Percentiles rank a stretch among this genome's conserved stretches.
phyloP scores from a whole-genome alignment of 257 asterid species.

The Solanum sitiens region DNA sequence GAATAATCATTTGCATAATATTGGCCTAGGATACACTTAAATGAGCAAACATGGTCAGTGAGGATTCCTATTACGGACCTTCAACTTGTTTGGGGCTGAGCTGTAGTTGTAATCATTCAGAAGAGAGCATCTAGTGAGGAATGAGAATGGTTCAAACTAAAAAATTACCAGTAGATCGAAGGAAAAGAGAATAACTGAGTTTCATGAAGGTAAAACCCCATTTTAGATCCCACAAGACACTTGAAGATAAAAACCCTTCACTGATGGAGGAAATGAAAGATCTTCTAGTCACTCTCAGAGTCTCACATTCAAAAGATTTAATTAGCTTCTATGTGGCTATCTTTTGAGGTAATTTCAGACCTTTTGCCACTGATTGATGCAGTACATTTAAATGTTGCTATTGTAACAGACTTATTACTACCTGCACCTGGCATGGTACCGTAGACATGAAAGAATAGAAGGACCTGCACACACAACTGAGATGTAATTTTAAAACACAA shows the following conservation, averaged over 20 bases:
- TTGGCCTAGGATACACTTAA: background rate
- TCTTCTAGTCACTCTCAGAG: background rate
- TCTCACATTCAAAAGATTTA: background rate
- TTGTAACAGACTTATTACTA: background rate
- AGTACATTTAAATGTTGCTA: background rate
- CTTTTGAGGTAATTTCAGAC: background rate
- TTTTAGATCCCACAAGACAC: background rate
- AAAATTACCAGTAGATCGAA: background rate
- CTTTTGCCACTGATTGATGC: background rate
- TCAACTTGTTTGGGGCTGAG: background rate
- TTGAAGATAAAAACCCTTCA: background rate
- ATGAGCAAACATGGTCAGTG: background rate
- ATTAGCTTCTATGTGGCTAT: background rate
- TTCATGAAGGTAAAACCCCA: background rate
- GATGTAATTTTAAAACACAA: background rate
- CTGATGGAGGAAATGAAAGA: background rate
- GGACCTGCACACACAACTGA: background rate
- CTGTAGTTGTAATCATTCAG: background rate
- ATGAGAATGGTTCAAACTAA: background rate
- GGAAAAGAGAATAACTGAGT: background rate
- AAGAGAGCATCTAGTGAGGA: background rate
- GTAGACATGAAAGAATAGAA: background rate
- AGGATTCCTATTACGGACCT: background rate
- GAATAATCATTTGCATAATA: background rate
- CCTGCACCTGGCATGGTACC: background rate